Evolutionary conservation across 225 moss, liverwort and hornwort genomes (phyloP), one percentile per base, ranked within the genome.

Genomic region (Straminergon stramineum): DNA sequence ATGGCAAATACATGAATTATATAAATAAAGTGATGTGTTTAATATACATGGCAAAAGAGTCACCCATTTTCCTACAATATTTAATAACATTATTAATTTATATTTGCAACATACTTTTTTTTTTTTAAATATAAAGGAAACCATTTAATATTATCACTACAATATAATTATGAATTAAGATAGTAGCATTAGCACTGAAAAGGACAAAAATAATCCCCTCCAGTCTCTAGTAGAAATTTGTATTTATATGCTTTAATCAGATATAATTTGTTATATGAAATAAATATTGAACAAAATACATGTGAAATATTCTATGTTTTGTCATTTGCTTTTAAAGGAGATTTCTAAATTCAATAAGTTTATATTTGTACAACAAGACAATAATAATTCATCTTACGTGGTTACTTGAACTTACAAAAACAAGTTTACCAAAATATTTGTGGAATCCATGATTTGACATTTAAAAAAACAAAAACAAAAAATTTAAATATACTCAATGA

Each of bases 251-350:
- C n/a, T n/a, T 23, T 70, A 7, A 0, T n/a, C 4, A 39, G 5
- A 0, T 37, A 22, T 39, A 22, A 39, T 39, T 22, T 70, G 7
- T n/a, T 69, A 39, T 2, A 2, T 13, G 2, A 39, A 39, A 39
- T 39, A 70, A 70, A 70, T 24, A 70, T 39, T 70, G 15, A 70
- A 8, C 13, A 14, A 14, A 39, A 70, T 13, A 14, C 8, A 24
- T 8, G 2, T 39, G 5, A 23, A 39, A 39, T 24, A 70, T n/a
- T 39, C 7, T 2, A 7, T 39, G 15, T 4, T 24, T 14, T 24
- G 1, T 0, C 1, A 2, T 70, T 69, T 3, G 0, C 24, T 39
- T 12, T 13, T 13, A 1, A 1, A 1, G 15, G 24, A 1, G 24
- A 70, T 70, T 39, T 39, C 14, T 39, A 13, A 24, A 70, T 69